Percentiles rank a stretch among this genome's conserved stretches.
phyloP scores from a whole-genome alignment of 2,329 filamentous ascomycete genomes.

The Trichoderma koningii region DNA sequence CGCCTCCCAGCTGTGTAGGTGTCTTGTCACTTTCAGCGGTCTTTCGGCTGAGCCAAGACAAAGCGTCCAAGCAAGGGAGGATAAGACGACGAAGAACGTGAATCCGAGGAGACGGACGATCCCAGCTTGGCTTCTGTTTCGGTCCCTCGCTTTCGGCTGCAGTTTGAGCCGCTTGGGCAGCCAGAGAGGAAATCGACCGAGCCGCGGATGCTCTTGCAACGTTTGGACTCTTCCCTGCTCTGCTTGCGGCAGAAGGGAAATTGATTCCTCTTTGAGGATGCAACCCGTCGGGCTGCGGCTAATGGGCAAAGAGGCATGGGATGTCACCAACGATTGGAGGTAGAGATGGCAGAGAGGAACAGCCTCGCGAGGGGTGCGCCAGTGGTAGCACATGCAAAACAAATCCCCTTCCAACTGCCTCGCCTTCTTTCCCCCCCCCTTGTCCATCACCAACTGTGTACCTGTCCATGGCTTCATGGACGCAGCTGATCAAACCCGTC shows the following conservation, averaged over 20 bases:
- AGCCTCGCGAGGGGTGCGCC: background rate
- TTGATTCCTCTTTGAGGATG: constrained; percentile 19
- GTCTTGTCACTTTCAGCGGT: background rate
- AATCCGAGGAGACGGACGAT: background rate
- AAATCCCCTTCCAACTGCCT: background rate
- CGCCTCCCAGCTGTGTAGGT: background rate
- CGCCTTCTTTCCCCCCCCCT: background rate
- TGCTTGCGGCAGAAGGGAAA: constrained; percentile 6
- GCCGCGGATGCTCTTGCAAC: background rate
- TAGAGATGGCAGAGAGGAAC: background rate
- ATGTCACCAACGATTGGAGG: background rate
- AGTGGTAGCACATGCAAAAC: constrained; percentile 16
- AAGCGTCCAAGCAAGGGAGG: background rate
- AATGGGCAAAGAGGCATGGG: background rate
- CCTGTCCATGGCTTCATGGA: background rate
- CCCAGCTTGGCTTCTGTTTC: background rate
- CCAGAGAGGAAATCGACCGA: background rate
- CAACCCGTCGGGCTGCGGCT: background rate
- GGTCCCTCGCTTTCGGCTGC: constrained; percentile 16
- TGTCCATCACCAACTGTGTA: background rate
- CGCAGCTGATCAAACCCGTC: background rate
- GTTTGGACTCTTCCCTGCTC: constrained; percentile 9
- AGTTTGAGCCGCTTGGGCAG: constrained; percentile 14
- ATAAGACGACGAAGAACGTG: background rate
- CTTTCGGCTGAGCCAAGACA: background rate